These are phyloP conservation scores for Saccharomycopsis malanga DNA, from an alignment of 805 yeast species.

Conservation along the genomic window DNA sequence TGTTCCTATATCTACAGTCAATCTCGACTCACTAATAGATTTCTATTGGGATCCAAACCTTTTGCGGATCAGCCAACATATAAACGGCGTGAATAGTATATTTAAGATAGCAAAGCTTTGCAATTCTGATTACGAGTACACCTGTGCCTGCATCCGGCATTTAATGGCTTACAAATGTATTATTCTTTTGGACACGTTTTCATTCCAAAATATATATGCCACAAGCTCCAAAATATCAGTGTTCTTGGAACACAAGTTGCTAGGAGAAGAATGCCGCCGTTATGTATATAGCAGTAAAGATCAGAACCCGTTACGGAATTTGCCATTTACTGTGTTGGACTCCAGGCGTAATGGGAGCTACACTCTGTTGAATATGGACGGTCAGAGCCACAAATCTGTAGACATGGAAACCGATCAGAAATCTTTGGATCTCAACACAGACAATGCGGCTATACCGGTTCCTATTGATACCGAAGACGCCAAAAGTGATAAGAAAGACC, in stretches of 20 bases:
- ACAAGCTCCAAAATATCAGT: constrained; percentile 71
- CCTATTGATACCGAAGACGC: background rate
- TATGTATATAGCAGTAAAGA: constrained; percentile 27
- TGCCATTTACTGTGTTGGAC: constrained; percentile 6
- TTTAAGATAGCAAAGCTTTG: constrained; percentile 70
- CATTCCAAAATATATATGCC: constrained; percentile 81
- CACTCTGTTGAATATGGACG: background rate
- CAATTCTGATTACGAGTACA: constrained; percentile 69
- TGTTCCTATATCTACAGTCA: constrained; percentile 89
- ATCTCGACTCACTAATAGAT: constrained; percentile 65
- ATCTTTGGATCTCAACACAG: background rate
- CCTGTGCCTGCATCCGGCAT: constrained; percentile 85
- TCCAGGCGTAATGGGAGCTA: constrained; percentile 1
- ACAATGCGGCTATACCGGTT: background rate
- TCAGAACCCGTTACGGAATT: constrained; percentile 8
- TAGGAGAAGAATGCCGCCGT: constrained; percentile 80
- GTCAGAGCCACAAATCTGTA: background rate
- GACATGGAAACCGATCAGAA: background rate
- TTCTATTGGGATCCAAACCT: constrained; percentile 97
- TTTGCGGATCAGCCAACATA: constrained; percentile 77
- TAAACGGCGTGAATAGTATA: constrained; percentile 84
- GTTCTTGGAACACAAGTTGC: constrained; percentile 54
- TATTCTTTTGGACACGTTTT: constrained; percentile 78
- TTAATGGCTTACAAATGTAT: constrained; percentile 85
- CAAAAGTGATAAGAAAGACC: background rate